Evolutionary conservation across 371 early-diverging fungal species (phyloP).

Genomic region (Nematocida homosporus): DNA sequence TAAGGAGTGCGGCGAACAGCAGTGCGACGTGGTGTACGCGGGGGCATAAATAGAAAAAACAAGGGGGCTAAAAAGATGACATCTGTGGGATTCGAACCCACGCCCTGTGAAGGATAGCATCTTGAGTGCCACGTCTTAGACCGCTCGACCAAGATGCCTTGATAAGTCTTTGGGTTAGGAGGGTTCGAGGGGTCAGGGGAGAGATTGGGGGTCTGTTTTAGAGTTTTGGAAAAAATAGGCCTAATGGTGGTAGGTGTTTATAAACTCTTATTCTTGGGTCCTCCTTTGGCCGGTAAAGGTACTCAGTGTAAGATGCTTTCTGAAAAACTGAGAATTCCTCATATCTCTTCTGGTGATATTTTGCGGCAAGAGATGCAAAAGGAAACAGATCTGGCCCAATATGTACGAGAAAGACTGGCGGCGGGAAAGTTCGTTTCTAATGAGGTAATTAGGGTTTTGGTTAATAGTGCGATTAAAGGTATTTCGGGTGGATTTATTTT

Average conservation of each 20-base stretch:
- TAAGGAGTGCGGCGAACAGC: conserved; percentile 37
- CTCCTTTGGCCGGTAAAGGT: conserved; percentile 85
- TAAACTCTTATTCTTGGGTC: conserved; percentile 74
- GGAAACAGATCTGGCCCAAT: conserved; percentile 73
- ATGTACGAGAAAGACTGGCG: conserved; percentile 93
- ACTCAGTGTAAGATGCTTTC: conserved; percentile 76
- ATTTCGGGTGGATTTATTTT: conserved; percentile 93
- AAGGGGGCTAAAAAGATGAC: conserved; percentile 63
- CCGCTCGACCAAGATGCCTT: conserved; percentile 69
- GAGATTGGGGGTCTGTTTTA: conserved; percentile 5
- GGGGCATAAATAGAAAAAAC: conserved; percentile 39
- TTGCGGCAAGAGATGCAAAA: conserved; percentile 85
- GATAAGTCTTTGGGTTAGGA: neutral
- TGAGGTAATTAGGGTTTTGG: conserved; percentile 90
- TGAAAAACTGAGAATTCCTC: conserved; percentile 82
- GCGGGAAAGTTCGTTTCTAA: conserved; percentile 86
- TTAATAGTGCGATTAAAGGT: conserved; percentile 79
- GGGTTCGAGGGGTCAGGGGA: neutral
- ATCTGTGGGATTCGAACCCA: conserved; percentile 69
- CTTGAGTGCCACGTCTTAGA: conserved; percentile 69
- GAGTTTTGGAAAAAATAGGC: neutral
- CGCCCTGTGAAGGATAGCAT: conserved; percentile 64
- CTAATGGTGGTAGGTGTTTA: too few species aligned
- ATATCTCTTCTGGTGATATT: conserved; percentile 97
- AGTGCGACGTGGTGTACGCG: conserved; percentile 33